A percentile compares a stretch with the other conserved stretches of the same genome.
These are phyloP conservation scores for Blastobotrys mokoenaii DNA, from an alignment of 805 yeast species.

Conservation along the genomic window DNA sequence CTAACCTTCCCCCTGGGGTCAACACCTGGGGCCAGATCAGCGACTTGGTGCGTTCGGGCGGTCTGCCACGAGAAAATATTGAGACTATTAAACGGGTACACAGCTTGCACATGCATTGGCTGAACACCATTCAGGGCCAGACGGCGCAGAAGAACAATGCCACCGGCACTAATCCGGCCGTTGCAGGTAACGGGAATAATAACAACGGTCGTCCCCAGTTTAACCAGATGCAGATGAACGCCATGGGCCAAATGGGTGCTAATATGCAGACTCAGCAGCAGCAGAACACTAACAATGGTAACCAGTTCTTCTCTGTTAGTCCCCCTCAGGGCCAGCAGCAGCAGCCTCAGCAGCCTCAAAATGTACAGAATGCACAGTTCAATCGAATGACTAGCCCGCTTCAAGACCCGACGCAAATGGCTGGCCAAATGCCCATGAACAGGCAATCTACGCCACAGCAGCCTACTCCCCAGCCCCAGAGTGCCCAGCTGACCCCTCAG, in stretches of 20 bases:
- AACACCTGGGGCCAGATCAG: conserved; percentile 77
- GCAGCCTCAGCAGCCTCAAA: conserved; percentile 3
- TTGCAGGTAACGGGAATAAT: too few relatives aligned
- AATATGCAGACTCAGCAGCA: too few relatives aligned
- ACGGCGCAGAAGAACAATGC: too few relatives aligned
- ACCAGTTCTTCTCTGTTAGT: too few relatives aligned
- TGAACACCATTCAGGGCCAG: conserved; percentile 9
- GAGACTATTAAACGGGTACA: conserved; percentile 59
- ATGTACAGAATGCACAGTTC: neutral
- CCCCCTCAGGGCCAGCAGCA: neutral
- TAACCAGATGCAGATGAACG: too few relatives aligned
- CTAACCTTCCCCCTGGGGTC: conserved; percentile 68
- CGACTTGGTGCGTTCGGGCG: conserved; percentile 50
- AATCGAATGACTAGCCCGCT: neutral
- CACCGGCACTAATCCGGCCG: too few relatives aligned
- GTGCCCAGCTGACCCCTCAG: too few relatives aligned
- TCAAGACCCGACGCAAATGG: conserved; percentile 2
- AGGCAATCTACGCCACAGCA: too few relatives aligned
- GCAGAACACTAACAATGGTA: too few relatives aligned
- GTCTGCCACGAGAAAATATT: conserved; percentile 50
- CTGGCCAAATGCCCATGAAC: neutral
- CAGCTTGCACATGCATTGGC: conserved; percentile 28
- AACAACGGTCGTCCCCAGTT: too few relatives aligned
- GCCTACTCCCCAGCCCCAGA: too few relatives aligned
- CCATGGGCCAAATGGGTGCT: too few relatives aligned